Base-by-base conservation (phyloP, 2,329 filamentous ascomycete species). In the Trichoderma sp. region DNA sequence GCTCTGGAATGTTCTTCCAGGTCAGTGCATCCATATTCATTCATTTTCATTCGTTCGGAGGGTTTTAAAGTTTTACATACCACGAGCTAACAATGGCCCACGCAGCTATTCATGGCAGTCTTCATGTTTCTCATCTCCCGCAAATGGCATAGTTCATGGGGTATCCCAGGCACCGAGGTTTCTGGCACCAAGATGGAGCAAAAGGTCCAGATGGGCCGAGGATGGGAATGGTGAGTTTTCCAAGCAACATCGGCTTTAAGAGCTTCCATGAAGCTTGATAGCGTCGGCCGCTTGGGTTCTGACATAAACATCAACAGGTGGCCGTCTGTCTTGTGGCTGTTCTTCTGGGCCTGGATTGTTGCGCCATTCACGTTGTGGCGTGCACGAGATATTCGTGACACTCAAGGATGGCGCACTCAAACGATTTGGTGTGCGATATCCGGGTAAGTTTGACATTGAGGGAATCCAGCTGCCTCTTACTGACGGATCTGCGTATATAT, bases 361-460 rank as follows among this genome's bases (percentile, higher is more conserved):
- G 88, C 89, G 2, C 88, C 89, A 2, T 81, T 85, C 73, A 81
- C 90, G 65, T 82, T 92, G 3, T 91, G 86, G 84, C 84, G 85
- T 74, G 87, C 89, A 53, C 84, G 89, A 34, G 81, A 84, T n/a
- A 89, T 92, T 73, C 83, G 83, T 34, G 90, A 92, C 75, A 89
- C 88, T 2, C 87, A 90, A 74, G 87, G 89, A 64, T 92, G 90
- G 90, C 84, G 89, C 8, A 76, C 86, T 3, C 89, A 91, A 77
- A 92, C 89, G 13, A 86, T 88, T 50, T 80, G 78, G 12, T 86
- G 84, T 75, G 81, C 81, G 61, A 74, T 85, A 68, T 81, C 84
- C 39, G 81, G 80, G 83, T 85, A 72, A 70, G 81, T 78, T 23
- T 32, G 28, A 23, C 6, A 39, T 11, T 1, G 11, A 13, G 13